Conservation (phyloP, 768 basidiomycete genomes). For the Dictyophora rubrovolvata region DNA sequence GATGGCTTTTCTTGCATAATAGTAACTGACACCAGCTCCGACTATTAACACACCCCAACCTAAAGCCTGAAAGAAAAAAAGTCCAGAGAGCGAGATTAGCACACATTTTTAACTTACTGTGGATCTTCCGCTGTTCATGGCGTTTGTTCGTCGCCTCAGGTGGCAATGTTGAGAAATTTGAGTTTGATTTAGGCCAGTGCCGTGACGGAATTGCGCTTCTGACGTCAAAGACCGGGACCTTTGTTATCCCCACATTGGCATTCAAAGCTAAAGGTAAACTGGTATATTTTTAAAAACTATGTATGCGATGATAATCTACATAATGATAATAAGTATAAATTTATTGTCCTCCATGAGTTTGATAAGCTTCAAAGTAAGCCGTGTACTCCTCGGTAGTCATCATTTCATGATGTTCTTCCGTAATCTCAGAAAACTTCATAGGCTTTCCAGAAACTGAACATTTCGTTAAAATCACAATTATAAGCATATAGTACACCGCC, state of each 20-base stretch:
- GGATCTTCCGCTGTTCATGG: conserved; percentile 17
- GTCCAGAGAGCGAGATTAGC: conserved; percentile 15
- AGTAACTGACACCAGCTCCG: conserved; percentile 28
- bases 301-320: not conserved
- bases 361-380: conserved; percentile 63
- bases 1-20: conserved; percentile 27
- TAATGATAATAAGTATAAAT: not conserved
- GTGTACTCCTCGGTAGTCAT: conserved; percentile 94
- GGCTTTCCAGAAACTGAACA: conserved; percentile 61
- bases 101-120: conserved; percentile 12
- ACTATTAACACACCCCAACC: conserved; percentile 27
- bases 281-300: no score
- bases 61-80: conserved; percentile 20
- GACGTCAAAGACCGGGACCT: no score
- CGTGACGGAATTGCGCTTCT: no score
- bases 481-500: conserved; percentile 15
- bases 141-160: no score
- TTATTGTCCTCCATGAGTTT: conserved; percentile 24
- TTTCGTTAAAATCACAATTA: not conserved
- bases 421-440: conserved; percentile 69
- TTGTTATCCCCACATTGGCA: no score
- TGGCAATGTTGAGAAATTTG: no score
- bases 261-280: no score
- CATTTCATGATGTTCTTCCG: conserved; percentile 83
- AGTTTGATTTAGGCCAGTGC: no score